Evolutionary conservation across 2,329 filamentous ascomycete genomes (phyloP).

Genomic region (Cladophialophora chaetospira): DNA sequence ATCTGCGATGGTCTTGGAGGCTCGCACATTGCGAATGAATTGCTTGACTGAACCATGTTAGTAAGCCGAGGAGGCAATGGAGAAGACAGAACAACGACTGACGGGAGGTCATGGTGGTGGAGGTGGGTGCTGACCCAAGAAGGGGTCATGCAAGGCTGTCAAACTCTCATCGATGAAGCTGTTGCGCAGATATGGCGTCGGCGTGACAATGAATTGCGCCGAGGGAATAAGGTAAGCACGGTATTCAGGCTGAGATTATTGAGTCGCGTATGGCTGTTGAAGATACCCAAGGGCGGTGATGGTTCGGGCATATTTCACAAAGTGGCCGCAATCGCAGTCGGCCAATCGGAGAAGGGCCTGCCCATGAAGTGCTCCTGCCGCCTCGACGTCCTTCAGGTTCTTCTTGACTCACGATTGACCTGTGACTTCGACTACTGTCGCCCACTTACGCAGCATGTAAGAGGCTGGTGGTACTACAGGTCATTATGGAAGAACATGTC

Average conservation of each 20-base stretch:
- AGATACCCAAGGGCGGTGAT: neutral
- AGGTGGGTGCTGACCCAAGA: slow-evolving; percentile 22
- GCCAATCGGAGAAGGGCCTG: slow-evolving; percentile 9
- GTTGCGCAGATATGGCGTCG: neutral
- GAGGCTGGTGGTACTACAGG: no score
- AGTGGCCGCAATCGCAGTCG: slow-evolving; percentile 4
- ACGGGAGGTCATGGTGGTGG: slow-evolving; percentile 31
- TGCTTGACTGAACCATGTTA: slow-evolving; percentile 76
- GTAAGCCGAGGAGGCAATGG: neutral
- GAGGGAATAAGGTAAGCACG: neutral
- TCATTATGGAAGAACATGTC: slow-evolving; percentile 4
- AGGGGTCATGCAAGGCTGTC: slow-evolving; percentile 20
- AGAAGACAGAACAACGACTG: neutral
- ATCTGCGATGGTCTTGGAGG: slow-evolving; percentile 97
- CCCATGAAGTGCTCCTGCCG: neutral
- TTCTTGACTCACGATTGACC: neutral
- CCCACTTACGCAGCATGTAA: no score
- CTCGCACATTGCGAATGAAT: slow-evolving; percentile 98
- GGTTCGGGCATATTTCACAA: neutral
- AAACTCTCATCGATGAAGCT: slow-evolving; percentile 31
- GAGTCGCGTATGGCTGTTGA: neutral
- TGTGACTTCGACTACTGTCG: no score
- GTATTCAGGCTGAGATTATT: neutral
- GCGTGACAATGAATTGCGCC: neutral
- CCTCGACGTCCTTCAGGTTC: neutral